Conservation (phyloP, 129 eudicot genomes). For the Flaveria robusta region DNA sequence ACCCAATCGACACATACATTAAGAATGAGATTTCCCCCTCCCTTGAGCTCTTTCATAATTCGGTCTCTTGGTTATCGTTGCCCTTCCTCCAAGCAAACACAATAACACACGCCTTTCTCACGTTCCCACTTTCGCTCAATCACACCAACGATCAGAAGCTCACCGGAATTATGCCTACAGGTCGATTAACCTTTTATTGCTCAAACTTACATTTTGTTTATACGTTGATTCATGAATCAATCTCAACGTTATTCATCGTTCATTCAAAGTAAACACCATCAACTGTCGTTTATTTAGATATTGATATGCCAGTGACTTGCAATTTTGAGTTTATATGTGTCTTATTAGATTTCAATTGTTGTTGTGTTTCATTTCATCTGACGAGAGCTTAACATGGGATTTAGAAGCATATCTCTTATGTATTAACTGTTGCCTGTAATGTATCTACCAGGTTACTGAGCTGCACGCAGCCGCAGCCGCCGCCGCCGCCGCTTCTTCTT, state of each 20-base stretch:
- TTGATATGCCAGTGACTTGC: background rate
- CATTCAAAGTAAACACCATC: background rate
- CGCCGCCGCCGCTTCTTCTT: no score
- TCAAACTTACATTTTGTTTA: conserved; percentile 12
- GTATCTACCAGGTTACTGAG: background rate
- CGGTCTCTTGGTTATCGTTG: conserved; percentile 41
- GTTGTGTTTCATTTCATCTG: background rate
- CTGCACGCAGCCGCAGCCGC: no score
- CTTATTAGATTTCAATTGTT: conserved; percentile 12
- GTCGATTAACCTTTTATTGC: conserved; percentile 24
- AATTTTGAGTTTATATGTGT: background rate
- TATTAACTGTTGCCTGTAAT: background rate
- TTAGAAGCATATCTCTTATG: background rate
- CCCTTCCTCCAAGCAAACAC: conserved; percentile 56
- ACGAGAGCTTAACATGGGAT: conserved; percentile 14
- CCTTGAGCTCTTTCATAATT: background rate
- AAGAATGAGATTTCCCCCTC: background rate
- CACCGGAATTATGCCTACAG: conserved; percentile 53
- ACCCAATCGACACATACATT: background rate
- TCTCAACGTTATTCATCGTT: background rate
- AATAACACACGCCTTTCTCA: conserved; percentile 1
- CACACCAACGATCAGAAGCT: conserved; percentile 30
- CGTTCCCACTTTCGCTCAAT: conserved; percentile 28
- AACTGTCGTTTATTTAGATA: background rate
- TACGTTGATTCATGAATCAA: conserved; percentile 23